Percentiles rank a stretch among this genome's conserved stretches.
Evolutionary conservation across 2,329 filamentous ascomycete species (phyloP).

Genomic region (Colletotrichum cordylinicola): DNA sequence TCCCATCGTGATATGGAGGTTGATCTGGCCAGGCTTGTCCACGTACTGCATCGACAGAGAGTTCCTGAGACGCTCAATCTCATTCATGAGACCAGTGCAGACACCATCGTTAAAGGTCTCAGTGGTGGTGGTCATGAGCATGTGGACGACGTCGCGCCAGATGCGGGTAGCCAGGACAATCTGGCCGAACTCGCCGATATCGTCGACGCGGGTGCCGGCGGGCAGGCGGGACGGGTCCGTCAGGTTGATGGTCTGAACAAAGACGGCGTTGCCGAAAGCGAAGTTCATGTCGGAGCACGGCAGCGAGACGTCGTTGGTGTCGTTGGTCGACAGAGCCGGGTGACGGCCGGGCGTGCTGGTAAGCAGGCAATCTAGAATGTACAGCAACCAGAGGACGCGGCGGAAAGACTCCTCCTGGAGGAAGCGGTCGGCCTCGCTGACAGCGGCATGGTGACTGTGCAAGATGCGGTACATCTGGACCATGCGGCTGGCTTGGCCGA

Average conservation of each 20-base stretch:
- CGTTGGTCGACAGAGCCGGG: slow-evolving; percentile 59
- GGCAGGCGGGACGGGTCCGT: slow-evolving; percentile 43
- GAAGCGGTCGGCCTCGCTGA: slow-evolving; percentile 61
- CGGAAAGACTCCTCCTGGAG: slow-evolving; percentile 67
- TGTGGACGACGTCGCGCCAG: slow-evolving; percentile 67
- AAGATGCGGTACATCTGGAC: slow-evolving; percentile 69
- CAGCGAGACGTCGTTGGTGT: slow-evolving; percentile 60
- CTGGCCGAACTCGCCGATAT: slow-evolving; percentile 67
- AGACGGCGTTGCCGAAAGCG: slow-evolving; percentile 65
- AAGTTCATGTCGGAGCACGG: slow-evolving; percentile 68
- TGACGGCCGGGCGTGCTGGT: slow-evolving; percentile 67
- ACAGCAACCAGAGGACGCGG: slow-evolving; percentile 67
- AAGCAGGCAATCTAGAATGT: slow-evolving; percentile 67
- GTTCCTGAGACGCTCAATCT: slow-evolving; percentile 60
- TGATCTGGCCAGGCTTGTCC: slow-evolving; percentile 67
- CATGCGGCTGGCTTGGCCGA: slow-evolving; percentile 69
- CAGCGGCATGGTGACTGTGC: slow-evolving; percentile 56
- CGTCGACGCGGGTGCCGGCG: slow-evolving; percentile 45
- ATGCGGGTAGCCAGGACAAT: slow-evolving; percentile 66
- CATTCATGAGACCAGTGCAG: slow-evolving; percentile 55
- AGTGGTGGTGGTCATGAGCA: slow-evolving; percentile 61
- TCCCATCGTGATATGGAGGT: slow-evolving; percentile 68
- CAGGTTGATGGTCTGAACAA: slow-evolving; percentile 59
- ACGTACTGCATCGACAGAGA: slow-evolving; percentile 64
- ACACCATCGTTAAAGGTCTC: slow-evolving; percentile 60